These are phyloP conservation scores for Arabidopsis hybrid DNA, from an alignment of 441 rosid genomes.

Conservation along the genomic window DNA sequence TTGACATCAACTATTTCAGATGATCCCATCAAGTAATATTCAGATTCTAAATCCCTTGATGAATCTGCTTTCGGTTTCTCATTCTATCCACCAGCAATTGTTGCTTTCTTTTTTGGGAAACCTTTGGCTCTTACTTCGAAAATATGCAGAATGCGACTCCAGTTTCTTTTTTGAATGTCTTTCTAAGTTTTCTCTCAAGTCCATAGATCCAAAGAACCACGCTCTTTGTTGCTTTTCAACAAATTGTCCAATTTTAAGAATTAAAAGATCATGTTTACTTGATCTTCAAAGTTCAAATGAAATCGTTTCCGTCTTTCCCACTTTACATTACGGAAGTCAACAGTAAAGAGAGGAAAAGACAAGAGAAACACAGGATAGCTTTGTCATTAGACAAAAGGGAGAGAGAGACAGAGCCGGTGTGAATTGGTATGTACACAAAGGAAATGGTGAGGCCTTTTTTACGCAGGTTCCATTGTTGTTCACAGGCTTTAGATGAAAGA, in stretches of 20 bases:
- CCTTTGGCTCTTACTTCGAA: constrained; percentile 10
- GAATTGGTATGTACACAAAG: constrained; percentile 42
- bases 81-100: not conserved
- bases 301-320: not conserved
- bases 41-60: not conserved
- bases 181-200: not conserved
- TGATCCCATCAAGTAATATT: constrained; percentile 14
- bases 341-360: not conserved
- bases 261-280: constrained; percentile 7
- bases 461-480: constrained; percentile 35
- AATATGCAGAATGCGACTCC: constrained; percentile 19
- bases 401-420: constrained; percentile 45
- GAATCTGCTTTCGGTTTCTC: constrained; percentile 14
- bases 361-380: constrained; percentile 34
- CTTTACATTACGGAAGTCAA: constrained; percentile 6
- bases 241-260: not conserved
- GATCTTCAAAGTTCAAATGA: constrained; percentile 7
- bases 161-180: constrained; percentile 2
- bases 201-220: constrained; percentile 13
- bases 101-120: not conserved
- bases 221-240: constrained; percentile 3
- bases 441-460: constrained; percentile 24
- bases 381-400: constrained; percentile 49
- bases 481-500: constrained; percentile 29
- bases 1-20: not conserved